Conservation (phyloP, 305 asterid species). For the Rubia peregrina region DNA sequence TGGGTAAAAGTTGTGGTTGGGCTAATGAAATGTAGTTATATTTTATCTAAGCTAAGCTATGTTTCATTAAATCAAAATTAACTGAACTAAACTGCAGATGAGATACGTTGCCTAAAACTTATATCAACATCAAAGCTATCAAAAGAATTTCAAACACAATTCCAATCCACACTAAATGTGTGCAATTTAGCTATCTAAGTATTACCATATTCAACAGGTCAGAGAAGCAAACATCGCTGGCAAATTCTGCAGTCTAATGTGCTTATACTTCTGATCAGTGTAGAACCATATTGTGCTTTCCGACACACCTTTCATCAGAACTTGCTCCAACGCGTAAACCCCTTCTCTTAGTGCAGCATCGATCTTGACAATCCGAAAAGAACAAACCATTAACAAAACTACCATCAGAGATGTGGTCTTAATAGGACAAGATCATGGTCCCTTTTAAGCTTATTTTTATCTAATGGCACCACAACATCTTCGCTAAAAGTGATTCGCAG, state of each 20-base stretch:
- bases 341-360: conserved; percentile 76
- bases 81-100: too few relatives aligned
- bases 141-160: too few relatives aligned
- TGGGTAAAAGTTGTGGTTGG: too few relatives aligned
- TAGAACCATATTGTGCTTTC: conserved; percentile 73
- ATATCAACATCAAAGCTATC: too few relatives aligned
- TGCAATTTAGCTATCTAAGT: too few relatives aligned
- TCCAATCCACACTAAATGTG: too few relatives aligned
- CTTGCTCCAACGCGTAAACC: conserved; percentile 51
- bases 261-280: conserved; percentile 76
- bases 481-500: not conserved
- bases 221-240: conserved; percentile 22
- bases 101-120: too few relatives aligned
- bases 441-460: not conserved
- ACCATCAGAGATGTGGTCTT: not conserved
- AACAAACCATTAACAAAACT: not conserved
- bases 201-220: not conserved
- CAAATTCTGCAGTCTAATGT: conserved; percentile 59
- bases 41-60: too few relatives aligned
- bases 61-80: too few relatives aligned
- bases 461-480: not conserved
- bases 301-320: conserved; percentile 62
- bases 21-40: too few relatives aligned
- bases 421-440: not conserved
- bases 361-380: conserved; percentile 39